Base-by-base conservation (phyloP, 2,329 filamentous ascomycete genomes). In the Volutella citrinella region DNA sequence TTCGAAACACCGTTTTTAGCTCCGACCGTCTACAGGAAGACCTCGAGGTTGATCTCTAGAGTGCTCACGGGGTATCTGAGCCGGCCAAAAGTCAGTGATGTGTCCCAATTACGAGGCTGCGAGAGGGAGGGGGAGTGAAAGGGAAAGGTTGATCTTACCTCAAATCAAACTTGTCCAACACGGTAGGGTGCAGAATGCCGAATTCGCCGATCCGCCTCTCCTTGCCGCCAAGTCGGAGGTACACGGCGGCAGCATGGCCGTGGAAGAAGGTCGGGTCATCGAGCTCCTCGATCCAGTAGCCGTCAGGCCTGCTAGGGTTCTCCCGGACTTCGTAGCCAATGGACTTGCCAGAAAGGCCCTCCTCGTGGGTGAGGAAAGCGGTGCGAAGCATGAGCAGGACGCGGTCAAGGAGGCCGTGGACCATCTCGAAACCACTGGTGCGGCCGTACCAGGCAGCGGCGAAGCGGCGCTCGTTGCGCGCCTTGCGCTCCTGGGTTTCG, bases 381-480 rank as follows among this genome's bases (percentile, higher is more conserved):
- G 80, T 84, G 56, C 84, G 84, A 42, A 98, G 77, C 91, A 97
- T 97, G 42, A 87, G 70, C 76, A 98, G 84, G 43, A 97, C 68
- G 33, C 93, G 83, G 64, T 98, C 93, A 26, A 98, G 70, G 47
- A 98, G 74, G 38, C 93, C 93, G 65, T 98, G 94, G 4, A 98
- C 88, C 45, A 94, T 72, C 66, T 98, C 93, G 63, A 98, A 98
- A 25, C 94, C 93, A 51, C 84, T 89, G 5, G 82, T 87, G 74
- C 93, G 95, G 56, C 90, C 90, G 65, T 91, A 96, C 77, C 85
- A 95, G 3, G 89, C 90, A 9, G 90, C 93, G n/a, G 87, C 88
- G 61, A 95, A 97, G 68, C 95, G 91, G 36, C 91, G 76, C 72
- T 96, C 87, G 61, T 98, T 98, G 49, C 88, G 80, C 50, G 82